Evolutionary conservation across 805 yeast genomes (phyloP).

Genomic region (Lipomyces sp.): DNA sequence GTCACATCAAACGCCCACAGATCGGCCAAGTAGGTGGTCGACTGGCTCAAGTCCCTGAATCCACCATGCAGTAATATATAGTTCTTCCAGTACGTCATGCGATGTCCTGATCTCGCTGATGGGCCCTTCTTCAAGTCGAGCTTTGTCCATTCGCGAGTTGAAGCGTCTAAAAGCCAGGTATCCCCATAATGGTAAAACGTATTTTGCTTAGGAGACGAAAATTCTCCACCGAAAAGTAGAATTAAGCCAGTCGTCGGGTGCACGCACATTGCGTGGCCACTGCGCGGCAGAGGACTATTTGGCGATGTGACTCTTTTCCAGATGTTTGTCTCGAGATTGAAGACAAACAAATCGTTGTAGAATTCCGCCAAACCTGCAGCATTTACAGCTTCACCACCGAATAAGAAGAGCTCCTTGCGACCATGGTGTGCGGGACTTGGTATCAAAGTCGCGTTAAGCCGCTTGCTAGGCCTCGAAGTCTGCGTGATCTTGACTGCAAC

Average conservation of each 20-base stretch:
- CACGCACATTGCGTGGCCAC: constrained; percentile 90
- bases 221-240: constrained; percentile 93
- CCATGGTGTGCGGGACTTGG: constrained; percentile 71
- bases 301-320: constrained; percentile 84
- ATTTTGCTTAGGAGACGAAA: constrained; percentile 92
- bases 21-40: constrained; percentile 82
- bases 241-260: constrained; percentile 84
- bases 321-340: constrained; percentile 71
- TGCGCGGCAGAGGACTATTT: constrained; percentile 88
- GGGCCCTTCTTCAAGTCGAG: constrained; percentile 74
- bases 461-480: constrained; percentile 63
- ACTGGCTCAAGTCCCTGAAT: constrained; percentile 83
- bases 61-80: constrained; percentile 87
- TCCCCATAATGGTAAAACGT: constrained; percentile 97
- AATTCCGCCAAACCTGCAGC: constrained; percentile 61
- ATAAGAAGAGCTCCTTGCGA: constrained; percentile 74
- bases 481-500: constrained; percentile 66
- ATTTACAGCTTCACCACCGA: constrained; percentile 83
- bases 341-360: constrained; percentile 79
- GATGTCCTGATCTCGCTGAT: constrained; percentile 86
- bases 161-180: constrained; percentile 89
- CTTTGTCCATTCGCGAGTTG: constrained; percentile 86
- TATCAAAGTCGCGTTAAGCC: constrained; percentile 77
- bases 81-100: constrained; percentile 91
- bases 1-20: constrained; percentile 92